Base-by-base conservation (phyloP, 768 basidiomycete genomes). In the Tylopilus balloui region DNA sequence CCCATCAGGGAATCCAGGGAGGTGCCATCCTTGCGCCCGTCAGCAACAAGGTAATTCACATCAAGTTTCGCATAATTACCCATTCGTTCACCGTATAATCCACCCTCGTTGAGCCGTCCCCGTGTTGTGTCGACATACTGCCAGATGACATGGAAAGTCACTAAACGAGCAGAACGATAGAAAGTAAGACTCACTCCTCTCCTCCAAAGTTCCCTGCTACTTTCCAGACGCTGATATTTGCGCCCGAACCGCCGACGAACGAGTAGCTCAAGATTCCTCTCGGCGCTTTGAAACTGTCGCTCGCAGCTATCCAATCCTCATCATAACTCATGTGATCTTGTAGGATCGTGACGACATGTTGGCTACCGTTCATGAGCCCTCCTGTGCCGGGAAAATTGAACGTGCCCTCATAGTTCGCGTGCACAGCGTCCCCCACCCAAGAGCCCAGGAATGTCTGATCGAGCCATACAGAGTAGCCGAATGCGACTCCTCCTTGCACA, bases 101-200 rank as follows among this genome's bases (percentile, higher is more conserved):
- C 81, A 9, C 81, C 81, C 59, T 81, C 80, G 52, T 83, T 82
- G 48, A 79, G 63, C n/a, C 78, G 70, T 6, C 81, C 81, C 15
- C 82, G 73, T 20, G 68, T 65, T 19, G 49, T 69, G 58, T 83
- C 80, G 25, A 64, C 61, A 53, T 75, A 78, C 74, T 78, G 23
- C n/a, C 42, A 2, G 32, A 38, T 6, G 31, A 28, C 28, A 19
- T 24, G 23, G 11, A 36, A 20, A 9, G 20, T 23, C 19, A 36
- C 10, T 13, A 6, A 32, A 15, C n/a, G 8, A 40, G 27, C 20
- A 27, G 4, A 17, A 38, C 6, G 3, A 23, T 12, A 34, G 17
- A 24, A 47, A 51, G 11, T 19, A 38, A 29, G 29, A 53, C 71
- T 48, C 42, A 75, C 77, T 50, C 54, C 62, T 78, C 74, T 21